Percentiles rank a stretch among this genome's conserved stretches.
Conservation (phyloP, 2,329 filamentous ascomycete genomes). For the Xylaria arbuscula region DNA sequence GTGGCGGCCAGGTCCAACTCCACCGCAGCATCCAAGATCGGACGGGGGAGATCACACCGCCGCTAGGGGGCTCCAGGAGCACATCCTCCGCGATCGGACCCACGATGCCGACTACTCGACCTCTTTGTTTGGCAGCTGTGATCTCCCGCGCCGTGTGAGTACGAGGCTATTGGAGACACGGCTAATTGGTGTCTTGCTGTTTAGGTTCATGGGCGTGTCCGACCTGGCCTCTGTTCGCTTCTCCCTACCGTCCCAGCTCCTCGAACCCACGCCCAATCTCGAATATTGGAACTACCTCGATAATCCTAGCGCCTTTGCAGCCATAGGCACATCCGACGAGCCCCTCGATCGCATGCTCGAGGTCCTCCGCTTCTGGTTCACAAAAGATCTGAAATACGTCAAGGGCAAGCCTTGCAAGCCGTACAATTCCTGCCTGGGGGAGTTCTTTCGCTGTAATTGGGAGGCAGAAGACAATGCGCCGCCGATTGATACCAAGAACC, state of each 20-base stretch:
- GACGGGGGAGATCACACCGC: constrained; percentile 15
- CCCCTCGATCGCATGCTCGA: constrained; percentile 93
- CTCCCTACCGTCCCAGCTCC: constrained; percentile 91
- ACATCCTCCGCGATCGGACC: constrained; percentile 43
- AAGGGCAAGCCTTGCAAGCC: constrained; percentile 99
- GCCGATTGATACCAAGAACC: constrained; percentile 65
- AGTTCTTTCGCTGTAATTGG: constrained; percentile 99
- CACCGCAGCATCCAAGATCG: neutral
- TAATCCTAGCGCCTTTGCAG: constrained; percentile 87
- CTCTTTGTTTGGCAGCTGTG: constrained; percentile 18
- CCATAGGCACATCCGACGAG: constrained; percentile 89
- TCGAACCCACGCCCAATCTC: constrained; percentile 95
- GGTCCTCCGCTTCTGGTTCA: constrained; percentile 97
- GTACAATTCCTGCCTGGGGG: constrained; percentile 95
- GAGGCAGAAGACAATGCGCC: constrained; percentile 85
- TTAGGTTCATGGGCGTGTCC: constrained; percentile 92
- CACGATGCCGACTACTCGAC: constrained; percentile 3
- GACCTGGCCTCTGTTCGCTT: constrained; percentile 97
- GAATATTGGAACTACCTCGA: constrained; percentile 99
- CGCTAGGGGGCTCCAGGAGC: neutral
- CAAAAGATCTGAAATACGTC: constrained; percentile 98
- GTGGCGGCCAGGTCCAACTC: constrained; percentile 48
- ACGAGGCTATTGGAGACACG: neutral
- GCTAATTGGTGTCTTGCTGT: constrained; percentile 45
- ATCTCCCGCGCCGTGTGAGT: constrained; percentile 28